A percentile compares a stretch with the other conserved stretches of the same genome.
These are phyloP conservation scores for Afroboletus lepidellus DNA, from an alignment of 1,284 basidiomycete genomes.

Conservation along the genomic window DNA sequence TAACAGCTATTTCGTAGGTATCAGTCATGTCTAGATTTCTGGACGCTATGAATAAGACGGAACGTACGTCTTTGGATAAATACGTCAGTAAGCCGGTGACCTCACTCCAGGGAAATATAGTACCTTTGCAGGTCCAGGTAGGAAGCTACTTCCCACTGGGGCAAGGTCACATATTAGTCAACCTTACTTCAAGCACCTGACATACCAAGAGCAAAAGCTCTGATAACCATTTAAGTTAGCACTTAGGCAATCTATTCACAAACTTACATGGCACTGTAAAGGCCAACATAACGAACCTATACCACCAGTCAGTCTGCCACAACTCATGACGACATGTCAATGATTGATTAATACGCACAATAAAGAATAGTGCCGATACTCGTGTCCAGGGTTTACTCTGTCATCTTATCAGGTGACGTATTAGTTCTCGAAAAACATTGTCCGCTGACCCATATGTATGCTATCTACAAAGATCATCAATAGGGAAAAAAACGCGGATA, in stretches of 20 bases:
- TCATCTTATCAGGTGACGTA: neutral
- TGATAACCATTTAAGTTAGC: neutral
- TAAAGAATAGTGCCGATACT: constrained; percentile 4
- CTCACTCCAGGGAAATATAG: neutral
- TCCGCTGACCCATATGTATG: neutral
- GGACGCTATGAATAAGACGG: neutral
- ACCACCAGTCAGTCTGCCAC: neutral
- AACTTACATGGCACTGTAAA: constrained; percentile 2
- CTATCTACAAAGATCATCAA: neutral
- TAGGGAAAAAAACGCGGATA: too few species aligned
- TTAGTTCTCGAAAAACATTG: neutral
- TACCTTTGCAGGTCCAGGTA: neutral
- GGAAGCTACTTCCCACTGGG: too few species aligned
- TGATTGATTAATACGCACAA: neutral
- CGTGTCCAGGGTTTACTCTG: constrained; percentile 5
- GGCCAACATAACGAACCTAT: constrained; percentile 11
- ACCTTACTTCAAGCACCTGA: too few species aligned
- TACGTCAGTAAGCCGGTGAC: neutral
- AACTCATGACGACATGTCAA: neutral
- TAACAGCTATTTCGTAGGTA: neutral
- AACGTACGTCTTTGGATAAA: neutral
- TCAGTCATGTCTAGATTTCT: neutral
- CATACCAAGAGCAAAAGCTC: neutral
- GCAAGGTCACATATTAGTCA: too few species aligned
- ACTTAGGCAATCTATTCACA: neutral